These are phyloP conservation scores for Juncus inflexus DNA, from an alignment of 176 grass and related monocot species.

Conservation along the genomic window DNA sequence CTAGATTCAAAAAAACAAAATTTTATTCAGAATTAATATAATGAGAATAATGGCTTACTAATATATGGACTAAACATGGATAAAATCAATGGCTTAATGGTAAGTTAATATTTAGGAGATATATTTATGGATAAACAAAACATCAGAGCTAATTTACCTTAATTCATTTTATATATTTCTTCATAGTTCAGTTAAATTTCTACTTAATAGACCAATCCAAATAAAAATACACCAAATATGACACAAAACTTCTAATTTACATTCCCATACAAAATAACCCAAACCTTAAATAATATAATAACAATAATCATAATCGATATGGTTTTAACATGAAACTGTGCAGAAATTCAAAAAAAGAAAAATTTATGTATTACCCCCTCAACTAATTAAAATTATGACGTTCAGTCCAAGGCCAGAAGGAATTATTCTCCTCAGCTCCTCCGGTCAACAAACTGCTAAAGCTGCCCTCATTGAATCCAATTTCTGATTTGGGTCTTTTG, in stretches of 20 bases:
- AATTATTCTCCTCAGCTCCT: constrained; percentile 34
- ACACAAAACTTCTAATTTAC: constrained; percentile 5
- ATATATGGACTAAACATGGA: no score
- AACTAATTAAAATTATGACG: constrained; percentile 40
- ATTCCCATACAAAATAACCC: constrained; percentile 10
- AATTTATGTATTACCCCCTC: constrained; percentile 15
- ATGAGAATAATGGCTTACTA: no score
- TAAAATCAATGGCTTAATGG: no score
- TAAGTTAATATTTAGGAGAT: no score
- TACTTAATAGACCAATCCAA: no score
- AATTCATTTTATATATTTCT: no score
- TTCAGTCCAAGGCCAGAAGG: constrained; percentile 45
- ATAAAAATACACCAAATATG: no score
- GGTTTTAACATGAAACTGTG: constrained; percentile 27
- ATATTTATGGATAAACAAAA: no score
- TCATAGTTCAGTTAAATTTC: no score
- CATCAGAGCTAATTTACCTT: no score
- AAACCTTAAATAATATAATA: background rate
- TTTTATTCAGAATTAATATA: no score
- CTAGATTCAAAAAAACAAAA: no score
- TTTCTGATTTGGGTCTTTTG: constrained; percentile 33
- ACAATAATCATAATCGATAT: constrained; percentile 18
- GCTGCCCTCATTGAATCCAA: constrained; percentile 29
- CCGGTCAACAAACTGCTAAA: constrained; percentile 38
- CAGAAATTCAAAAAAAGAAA: constrained; percentile 26